Evolutionary conservation across 805 yeast genomes (phyloP).

Genomic region (Kregervanrija pseudodelftensis): DNA sequence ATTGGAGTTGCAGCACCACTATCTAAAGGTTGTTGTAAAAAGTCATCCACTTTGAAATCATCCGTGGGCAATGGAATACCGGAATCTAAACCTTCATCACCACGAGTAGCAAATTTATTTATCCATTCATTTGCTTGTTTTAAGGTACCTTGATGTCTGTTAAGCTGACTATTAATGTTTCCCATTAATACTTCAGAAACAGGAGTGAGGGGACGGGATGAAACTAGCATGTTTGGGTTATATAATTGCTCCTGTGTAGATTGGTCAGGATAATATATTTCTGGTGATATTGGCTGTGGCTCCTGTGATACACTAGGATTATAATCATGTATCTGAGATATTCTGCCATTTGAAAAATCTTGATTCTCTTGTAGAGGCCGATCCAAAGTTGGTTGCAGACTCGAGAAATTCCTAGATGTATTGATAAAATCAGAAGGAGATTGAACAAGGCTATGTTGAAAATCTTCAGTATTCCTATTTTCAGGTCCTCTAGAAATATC

Average conservation of each 20-base stretch:
- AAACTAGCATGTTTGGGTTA: neutral
- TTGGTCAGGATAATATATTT: too few species aligned
- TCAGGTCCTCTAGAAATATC: constrained; percentile 27
- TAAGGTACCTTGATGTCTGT: constrained; percentile 44
- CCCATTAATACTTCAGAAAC: constrained; percentile 22
- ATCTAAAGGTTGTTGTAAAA: constrained; percentile 17
- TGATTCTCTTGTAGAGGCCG: neutral
- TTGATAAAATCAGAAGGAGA: constrained; percentile 6
- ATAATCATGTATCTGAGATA: too few species aligned
- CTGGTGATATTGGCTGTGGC: too few species aligned
- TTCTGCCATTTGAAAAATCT: too few species aligned
- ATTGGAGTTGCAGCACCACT: constrained; percentile 9
- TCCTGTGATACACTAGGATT: too few species aligned
- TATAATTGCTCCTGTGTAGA: too few species aligned
- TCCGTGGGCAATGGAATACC: constrained; percentile 16
- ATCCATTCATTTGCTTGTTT: constrained; percentile 55
- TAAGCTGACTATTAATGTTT: constrained; percentile 40
- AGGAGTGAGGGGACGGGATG: constrained; percentile 7
- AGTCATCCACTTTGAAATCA: constrained; percentile 30
- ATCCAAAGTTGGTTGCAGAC: neutral
- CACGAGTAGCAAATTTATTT: constrained; percentile 13
- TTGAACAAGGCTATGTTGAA: neutral
- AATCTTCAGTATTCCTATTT: constrained; percentile 18
- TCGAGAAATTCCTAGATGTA: constrained; percentile 4
- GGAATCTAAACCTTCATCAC: constrained; percentile 10